A percentile compares a stretch with the other conserved stretches of the same genome.
These are phyloP conservation scores for Plasmodium ovale DNA, from an alignment of 169 alveolate species.

Conservation along the genomic window DNA sequence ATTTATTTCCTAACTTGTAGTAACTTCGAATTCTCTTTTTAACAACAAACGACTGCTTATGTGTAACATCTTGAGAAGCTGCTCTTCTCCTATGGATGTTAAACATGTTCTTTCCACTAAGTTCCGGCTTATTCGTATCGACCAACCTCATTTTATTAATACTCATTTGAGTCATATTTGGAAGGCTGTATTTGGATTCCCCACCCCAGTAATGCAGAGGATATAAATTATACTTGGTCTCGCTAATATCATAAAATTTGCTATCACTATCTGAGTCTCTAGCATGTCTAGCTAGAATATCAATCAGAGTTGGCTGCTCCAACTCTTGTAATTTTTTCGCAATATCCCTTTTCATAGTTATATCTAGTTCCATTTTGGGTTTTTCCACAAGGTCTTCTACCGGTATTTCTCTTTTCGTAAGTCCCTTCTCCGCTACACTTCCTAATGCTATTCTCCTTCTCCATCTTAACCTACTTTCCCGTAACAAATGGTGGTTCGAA, in stretches of 20 bases:
- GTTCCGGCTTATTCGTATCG: constrained; percentile 23
- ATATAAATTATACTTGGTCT: constrained; percentile 16
- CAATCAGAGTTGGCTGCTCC: constrained; percentile 50
- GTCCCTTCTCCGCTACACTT: background rate
- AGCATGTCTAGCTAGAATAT: constrained; percentile 75
- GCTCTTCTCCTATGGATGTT: constrained; percentile 65
- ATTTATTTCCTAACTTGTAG: constrained; percentile 45
- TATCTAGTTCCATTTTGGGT: constrained; percentile 15
- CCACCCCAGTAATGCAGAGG: constrained; percentile 41
- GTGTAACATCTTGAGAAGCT: constrained; percentile 64
- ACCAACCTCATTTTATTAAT: background rate
- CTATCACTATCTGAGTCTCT: constrained; percentile 51
- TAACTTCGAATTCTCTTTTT: constrained; percentile 42
- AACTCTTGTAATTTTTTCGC: background rate
- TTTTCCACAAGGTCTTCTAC: background rate
- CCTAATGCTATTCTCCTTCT: background rate
- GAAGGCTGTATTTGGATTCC: constrained; percentile 31
- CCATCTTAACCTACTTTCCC: constrained; percentile 13
- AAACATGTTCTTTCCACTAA: constrained; percentile 17
- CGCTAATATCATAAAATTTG: constrained; percentile 32
- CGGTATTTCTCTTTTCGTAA: background rate
- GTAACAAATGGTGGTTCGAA: constrained; percentile 9
- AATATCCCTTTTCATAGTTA: constrained; percentile 5
- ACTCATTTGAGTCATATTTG: constrained; percentile 7
- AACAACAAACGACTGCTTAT: constrained; percentile 32